Percentiles rank a stretch among this genome's conserved stretches.
Conservation (phyloP, 306 rosid species). For the Sechiopsis laciniata region DNA sequence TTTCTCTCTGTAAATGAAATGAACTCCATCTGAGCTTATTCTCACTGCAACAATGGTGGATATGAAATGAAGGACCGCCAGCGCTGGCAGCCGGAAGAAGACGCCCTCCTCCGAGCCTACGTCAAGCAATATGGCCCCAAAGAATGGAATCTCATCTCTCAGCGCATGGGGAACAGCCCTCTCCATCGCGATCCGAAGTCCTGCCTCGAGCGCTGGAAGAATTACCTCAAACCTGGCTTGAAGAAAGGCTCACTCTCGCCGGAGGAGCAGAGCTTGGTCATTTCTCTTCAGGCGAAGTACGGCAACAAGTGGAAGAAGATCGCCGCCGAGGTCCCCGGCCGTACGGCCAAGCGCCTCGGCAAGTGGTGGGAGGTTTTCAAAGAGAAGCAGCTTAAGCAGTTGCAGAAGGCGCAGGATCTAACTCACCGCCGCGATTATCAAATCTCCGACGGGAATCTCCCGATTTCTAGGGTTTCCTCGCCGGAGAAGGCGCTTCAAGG, state of each 20-base stretch:
- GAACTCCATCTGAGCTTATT: not conserved
- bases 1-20: not conserved
- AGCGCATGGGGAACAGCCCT: slow-evolving; percentile 38
- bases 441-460: slow-evolving; percentile 20
- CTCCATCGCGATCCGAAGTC: slow-evolving; percentile 47
- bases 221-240: slow-evolving; percentile 42
- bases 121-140: slow-evolving; percentile 44
- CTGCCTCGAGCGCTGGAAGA: slow-evolving; percentile 52
- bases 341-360: slow-evolving; percentile 49
- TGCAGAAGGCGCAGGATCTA: slow-evolving; percentile 12
- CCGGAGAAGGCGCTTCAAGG: slow-evolving; percentile 37
- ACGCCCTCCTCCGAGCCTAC: slow-evolving; percentile 46
- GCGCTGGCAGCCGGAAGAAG: slow-evolving; percentile 56
- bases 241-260: slow-evolving; percentile 45
- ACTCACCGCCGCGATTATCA: slow-evolving; percentile 15
- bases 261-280: slow-evolving; percentile 39
- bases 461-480: slow-evolving; percentile 11
- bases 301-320: slow-evolving; percentile 56
- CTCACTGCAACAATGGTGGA: slow-evolving; percentile 20
- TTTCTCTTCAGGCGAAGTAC: slow-evolving; percentile 46
- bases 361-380: slow-evolving; percentile 55
- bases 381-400: slow-evolving; percentile 44
- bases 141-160: slow-evolving; percentile 39
- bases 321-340: slow-evolving; percentile 56
- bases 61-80: slow-evolving; percentile 50